Evolutionary conservation across 1,284 basidiomycete genomes (phyloP).

Genomic region (Papiliotrema terrestris): DNA sequence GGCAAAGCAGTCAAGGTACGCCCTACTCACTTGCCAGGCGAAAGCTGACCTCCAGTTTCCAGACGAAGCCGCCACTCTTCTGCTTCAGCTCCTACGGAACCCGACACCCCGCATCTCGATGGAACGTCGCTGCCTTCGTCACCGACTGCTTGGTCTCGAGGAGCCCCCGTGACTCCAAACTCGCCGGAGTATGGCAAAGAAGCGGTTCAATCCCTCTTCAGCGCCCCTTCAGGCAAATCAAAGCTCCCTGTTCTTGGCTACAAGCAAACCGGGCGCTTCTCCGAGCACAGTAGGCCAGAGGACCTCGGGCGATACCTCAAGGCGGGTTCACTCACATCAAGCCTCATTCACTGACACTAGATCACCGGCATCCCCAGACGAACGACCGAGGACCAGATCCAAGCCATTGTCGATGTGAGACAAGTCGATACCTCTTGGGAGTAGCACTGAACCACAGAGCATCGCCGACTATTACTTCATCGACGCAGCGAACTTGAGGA

Average conservation of each 20-base stretch:
- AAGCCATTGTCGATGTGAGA: slow-evolving; percentile 12
- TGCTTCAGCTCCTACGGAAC: not conserved
- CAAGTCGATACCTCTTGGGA: not conserved
- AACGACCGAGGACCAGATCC: slow-evolving; percentile 14
- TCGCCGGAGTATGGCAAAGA: not conserved
- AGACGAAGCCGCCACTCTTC: not conserved
- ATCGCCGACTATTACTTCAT: slow-evolving; percentile 31
- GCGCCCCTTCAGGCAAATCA: too few relatives aligned
- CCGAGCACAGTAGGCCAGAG: not conserved
- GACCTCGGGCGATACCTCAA: slow-evolving; percentile 4
- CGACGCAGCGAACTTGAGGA: slow-evolving; percentile 25
- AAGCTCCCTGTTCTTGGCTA: too few relatives aligned
- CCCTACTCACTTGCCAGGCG: not conserved
- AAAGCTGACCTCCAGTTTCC: not conserved
- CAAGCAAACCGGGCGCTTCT: too few relatives aligned
- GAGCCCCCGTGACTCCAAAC: not conserved
- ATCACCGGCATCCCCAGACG: slow-evolving; percentile 25
- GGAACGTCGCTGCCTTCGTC: not conserved
- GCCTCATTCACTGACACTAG: slow-evolving; percentile 6
- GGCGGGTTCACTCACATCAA: not conserved
- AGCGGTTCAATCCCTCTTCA: too few relatives aligned
- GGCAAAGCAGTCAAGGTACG: not conserved
- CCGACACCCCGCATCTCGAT: not conserved
- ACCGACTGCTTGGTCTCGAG: not conserved
- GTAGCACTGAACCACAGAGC: slow-evolving; percentile 5